These are phyloP conservation scores for Phyllosticta ampelicida DNA, from an alignment of 2,329 filamentous ascomycete genomes.

Conservation along the genomic window DNA sequence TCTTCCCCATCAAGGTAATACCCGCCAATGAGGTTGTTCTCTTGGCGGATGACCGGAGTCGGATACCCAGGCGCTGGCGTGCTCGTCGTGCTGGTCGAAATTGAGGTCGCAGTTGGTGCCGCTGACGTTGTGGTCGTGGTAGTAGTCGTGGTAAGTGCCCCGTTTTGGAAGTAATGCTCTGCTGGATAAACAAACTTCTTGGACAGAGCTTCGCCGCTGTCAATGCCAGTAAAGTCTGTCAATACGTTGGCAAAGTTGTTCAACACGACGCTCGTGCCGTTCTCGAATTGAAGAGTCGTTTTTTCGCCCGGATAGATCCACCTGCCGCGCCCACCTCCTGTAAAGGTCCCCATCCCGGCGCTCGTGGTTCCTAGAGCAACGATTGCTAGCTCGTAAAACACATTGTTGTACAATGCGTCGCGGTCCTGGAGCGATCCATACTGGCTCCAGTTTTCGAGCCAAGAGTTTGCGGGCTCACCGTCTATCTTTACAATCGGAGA, in stretches of 20 bases:
- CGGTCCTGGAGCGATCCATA: slow-evolving; percentile 43
- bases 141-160: background rate
- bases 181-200: slow-evolving; percentile 25
- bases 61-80: slow-evolving; percentile 34
- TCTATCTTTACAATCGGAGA: slow-evolving; percentile 47
- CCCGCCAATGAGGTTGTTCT: slow-evolving; percentile 33
- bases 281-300: slow-evolving; percentile 36
- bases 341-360: slow-evolving; percentile 33
- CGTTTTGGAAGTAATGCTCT: slow-evolving; percentile 5
- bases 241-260: slow-evolving; percentile 34
- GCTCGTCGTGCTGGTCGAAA: slow-evolving; percentile 12
- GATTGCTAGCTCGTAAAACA: slow-evolving; percentile 37
- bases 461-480: slow-evolving; percentile 39
- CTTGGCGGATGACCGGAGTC: slow-evolving; percentile 27
- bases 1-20: slow-evolving; percentile 34
- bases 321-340: slow-evolving; percentile 33
- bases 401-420: slow-evolving; percentile 46
- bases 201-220: slow-evolving; percentile 31
- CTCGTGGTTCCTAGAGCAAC: slow-evolving; percentile 32
- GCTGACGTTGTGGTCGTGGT: slow-evolving; percentile 5
- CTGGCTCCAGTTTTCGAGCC: slow-evolving; percentile 37
- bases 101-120: slow-evolving; percentile 15
- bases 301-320: slow-evolving; percentile 33
- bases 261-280: slow-evolving; percentile 30
- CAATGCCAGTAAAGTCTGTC: slow-evolving; percentile 29